A percentile compares a stretch with the other conserved stretches of the same genome.
Evolutionary conservation across 345 rosid species (phyloP).

Genomic region (Eucalyptus shirleyi): DNA sequence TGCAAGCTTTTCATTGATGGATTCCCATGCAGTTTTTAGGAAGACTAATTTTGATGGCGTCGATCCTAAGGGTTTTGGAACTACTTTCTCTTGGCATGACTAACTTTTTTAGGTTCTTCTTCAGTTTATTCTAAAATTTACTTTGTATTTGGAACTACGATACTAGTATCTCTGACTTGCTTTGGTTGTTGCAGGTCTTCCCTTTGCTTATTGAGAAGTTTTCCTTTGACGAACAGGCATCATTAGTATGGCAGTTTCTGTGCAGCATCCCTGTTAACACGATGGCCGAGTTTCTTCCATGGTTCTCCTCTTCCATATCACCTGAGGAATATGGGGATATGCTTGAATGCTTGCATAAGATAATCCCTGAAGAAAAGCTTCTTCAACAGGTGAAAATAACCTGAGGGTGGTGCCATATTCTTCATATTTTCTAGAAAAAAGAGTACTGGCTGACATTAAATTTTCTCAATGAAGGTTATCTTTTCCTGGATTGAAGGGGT

Average conservation of each 20-base stretch:
- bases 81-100: not conserved
- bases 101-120: not conserved
- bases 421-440: not conserved
- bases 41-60: not conserved
- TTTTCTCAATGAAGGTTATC: constrained; percentile 39
- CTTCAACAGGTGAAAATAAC: constrained; percentile 35
- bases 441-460: not conserved
- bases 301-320: constrained; percentile 54
- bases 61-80: not conserved
- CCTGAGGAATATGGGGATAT: constrained; percentile 32
- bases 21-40: not conserved
- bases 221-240: constrained; percentile 51
- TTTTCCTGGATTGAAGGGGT: constrained; percentile 68
- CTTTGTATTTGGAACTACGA: not conserved
- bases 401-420: not conserved
- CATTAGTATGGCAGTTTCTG: constrained; percentile 55
- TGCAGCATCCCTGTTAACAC: constrained; percentile 60
- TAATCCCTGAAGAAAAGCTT: constrained; percentile 53
- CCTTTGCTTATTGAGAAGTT: constrained; percentile 50
- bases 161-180: not conserved
- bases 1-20: not conserved
- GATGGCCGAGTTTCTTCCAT: constrained; percentile 50
- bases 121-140: not conserved
- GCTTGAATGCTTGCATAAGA: constrained; percentile 32
- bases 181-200: constrained; percentile 28